Conservation (phyloP, 164 flowering plant genomes). For the Aristolochia californica region DNA sequence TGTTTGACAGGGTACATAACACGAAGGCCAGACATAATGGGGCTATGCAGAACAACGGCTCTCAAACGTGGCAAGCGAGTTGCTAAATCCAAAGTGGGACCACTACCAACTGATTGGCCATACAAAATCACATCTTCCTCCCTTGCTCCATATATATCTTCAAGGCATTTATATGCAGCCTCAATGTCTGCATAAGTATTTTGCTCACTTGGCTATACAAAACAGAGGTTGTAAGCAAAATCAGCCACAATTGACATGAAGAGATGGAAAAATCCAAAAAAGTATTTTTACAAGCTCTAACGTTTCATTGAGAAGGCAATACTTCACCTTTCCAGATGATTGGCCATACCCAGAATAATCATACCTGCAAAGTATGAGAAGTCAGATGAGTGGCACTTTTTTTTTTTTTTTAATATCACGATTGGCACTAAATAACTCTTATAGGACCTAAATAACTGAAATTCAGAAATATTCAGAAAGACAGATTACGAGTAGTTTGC, state of each 20-base stretch:
- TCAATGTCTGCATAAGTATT: conserved; percentile 85
- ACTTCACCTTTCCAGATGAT: conserved; percentile 73
- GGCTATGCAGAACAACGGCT: conserved; percentile 83
- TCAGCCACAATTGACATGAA: neutral
- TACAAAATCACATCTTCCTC: conserved; percentile 74
- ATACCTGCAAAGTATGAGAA: conserved; percentile 36
- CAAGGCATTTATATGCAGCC: conserved; percentile 72
- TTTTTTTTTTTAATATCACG: no score
- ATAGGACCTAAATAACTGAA: neutral
- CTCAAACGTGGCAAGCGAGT: conserved; percentile 47
- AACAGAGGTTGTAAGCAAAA: neutral
- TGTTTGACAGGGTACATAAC: conserved; percentile 83
- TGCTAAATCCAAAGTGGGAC: conserved; percentile 79
- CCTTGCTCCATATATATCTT: conserved; percentile 58
- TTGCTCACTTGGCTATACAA: conserved; percentile 62
- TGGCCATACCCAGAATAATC: conserved; percentile 89
- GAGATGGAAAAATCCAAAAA: neutral
- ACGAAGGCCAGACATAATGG: conserved; percentile 75
- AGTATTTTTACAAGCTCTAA: no score
- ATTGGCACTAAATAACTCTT: no score
- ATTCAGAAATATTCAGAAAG: neutral
- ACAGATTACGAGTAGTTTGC: neutral
- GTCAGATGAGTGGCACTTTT: neutral
- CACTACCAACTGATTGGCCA: conserved; percentile 92
- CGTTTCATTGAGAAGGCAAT: no score